Evolutionary conservation across 2,329 filamentous ascomycete genomes (phyloP), one percentile per base, ranked within the genome.

Genomic region (Penicillium decumbens): DNA sequence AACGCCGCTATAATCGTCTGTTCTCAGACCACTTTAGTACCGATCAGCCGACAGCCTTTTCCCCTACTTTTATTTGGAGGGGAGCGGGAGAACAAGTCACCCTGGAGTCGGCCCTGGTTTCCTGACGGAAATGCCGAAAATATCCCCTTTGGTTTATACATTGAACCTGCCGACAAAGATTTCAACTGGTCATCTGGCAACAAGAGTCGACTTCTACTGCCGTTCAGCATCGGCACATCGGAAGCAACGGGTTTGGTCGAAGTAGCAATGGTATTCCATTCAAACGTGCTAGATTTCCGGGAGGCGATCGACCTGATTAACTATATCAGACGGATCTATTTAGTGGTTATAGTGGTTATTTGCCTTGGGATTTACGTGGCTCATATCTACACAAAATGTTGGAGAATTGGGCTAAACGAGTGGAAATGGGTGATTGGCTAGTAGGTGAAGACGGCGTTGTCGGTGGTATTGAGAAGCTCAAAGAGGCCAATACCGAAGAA

Each of bases 401-500:
- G 35, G 42, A 55, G 13, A 54, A 51, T 18, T 67, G 63, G 64
- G 50, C 52, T 18, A 43, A 57, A 35, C 43, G 63, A 29, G 58
- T 66, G 13, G 59, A 58, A 38, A 53, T 10, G 38, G 63, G 59
- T n/a, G 56, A 59, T 51, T 64, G 65, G 61, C 48, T 51, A 30
- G 53, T 66, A 12, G 49, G 49, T 49, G 48, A 53, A 13, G 48
- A 65, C 13, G 64, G 64, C 4, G 61, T 65, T 5, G 15, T 44
- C n/a, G 60, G 60, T 39, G 63, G 62, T 13, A 64, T 66, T 57
- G 57, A 63, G 7, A 65, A 63, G 38, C 66, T 63, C 28, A 54
- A 51, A 35, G 64, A 65, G 35, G 64, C 64, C 7, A 62, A 67
- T 53, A 64, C 58, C 7, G 47, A 55, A 48, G 56, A 52, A 35